These are phyloP conservation scores for Xylariales sp. DNA, from an alignment of 2,329 filamentous ascomycete genomes.

Conservation along the genomic window DNA sequence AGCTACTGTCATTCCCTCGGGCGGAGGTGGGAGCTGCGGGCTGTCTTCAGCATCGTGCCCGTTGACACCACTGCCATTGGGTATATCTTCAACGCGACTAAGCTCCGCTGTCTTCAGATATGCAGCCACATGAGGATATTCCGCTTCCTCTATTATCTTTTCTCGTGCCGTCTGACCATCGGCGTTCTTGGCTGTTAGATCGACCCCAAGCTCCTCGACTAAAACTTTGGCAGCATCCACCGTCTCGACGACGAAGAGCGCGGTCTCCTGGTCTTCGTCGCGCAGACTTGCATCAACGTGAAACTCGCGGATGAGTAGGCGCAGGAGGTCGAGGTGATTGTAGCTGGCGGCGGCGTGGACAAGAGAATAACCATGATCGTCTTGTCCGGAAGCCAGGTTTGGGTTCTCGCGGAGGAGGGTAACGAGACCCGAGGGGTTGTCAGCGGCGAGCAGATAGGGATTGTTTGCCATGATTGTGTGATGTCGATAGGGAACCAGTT, in stretches of 20 bases:
- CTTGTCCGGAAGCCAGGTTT: slow-evolving; percentile 71
- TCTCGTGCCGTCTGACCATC: slow-evolving; percentile 78
- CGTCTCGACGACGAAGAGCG: slow-evolving; percentile 88
- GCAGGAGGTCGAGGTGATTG: slow-evolving; percentile 76
- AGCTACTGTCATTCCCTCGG: slow-evolving; percentile 72
- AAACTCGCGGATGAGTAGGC: slow-evolving; percentile 70
- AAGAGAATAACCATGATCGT: slow-evolving; percentile 90
- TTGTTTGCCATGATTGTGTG: slow-evolving; percentile 49
- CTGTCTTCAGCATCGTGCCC: slow-evolving; percentile 17
- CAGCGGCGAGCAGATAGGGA: slow-evolving; percentile 72
- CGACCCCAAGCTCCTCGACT: slow-evolving; percentile 75
- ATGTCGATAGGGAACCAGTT: not conserved
- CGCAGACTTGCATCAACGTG: slow-evolving; percentile 72
- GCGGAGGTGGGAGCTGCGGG: slow-evolving; percentile 53
- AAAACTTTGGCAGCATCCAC: slow-evolving; percentile 72
- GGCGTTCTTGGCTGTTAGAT: slow-evolving; percentile 59
- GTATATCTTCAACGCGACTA: slow-evolving; percentile 21
- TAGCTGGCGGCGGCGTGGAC: slow-evolving; percentile 93
- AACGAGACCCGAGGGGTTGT: slow-evolving; percentile 70
- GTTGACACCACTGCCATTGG: slow-evolving; percentile 22
- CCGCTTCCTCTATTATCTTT: slow-evolving; percentile 72
- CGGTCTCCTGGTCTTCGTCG: slow-evolving; percentile 90
- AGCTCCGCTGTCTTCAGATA: slow-evolving; percentile 52
- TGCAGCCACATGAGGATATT: slow-evolving; percentile 68
- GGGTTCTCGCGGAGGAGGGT: slow-evolving; percentile 70